phyloP scores from a whole-genome alignment of 805 yeast genomes.

The Kockiozyma suomiensis region DNA sequence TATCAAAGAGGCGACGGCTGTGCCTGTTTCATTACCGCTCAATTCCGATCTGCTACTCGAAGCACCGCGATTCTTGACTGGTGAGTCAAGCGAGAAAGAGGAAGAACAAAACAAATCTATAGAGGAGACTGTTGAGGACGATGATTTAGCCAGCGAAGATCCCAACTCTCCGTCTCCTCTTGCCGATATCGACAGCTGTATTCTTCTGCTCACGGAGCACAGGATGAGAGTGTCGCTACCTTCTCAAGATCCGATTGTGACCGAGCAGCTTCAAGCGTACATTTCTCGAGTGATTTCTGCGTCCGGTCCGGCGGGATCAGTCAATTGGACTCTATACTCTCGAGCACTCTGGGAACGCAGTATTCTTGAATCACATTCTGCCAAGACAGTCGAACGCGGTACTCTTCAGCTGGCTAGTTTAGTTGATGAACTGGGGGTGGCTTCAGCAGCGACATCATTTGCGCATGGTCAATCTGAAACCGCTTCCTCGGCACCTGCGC shows the following conservation, averaged over 20 bases:
- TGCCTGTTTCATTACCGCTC: constrained; percentile 11
- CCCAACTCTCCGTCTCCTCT: constrained; percentile 82
- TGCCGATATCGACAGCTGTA: constrained; percentile 69
- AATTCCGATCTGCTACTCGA: constrained; percentile 79
- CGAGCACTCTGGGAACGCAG: constrained; percentile 91
- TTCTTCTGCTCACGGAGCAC: constrained; percentile 67
- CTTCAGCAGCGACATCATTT: constrained; percentile 44
- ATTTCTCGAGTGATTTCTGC: constrained; percentile 58
- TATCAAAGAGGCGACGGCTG: constrained; percentile 28
- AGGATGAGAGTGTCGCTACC: constrained; percentile 72
- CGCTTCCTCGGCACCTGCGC: constrained; percentile 44
- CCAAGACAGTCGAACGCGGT: constrained; percentile 92
- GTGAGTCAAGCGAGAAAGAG: constrained; percentile 31
- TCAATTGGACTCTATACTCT: constrained; percentile 77
- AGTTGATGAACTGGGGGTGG: constrained; percentile 82
- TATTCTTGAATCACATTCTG: constrained; percentile 71
- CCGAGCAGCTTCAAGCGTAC: constrained; percentile 80
- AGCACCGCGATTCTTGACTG: constrained; percentile 63
- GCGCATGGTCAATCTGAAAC: constrained; percentile 25
- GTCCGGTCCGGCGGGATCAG: constrained; percentile 44
- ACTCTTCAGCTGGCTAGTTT: constrained; percentile 88
- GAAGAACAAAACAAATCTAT: constrained; percentile 40
- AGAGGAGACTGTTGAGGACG: constrained; percentile 38
- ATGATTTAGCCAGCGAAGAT: constrained; percentile 49
- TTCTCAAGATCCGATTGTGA: constrained; percentile 60